Conservation (phyloP, 2,329 filamentous ascomycete genomes). For the Pyrenophora tritici-repentis region DNA sequence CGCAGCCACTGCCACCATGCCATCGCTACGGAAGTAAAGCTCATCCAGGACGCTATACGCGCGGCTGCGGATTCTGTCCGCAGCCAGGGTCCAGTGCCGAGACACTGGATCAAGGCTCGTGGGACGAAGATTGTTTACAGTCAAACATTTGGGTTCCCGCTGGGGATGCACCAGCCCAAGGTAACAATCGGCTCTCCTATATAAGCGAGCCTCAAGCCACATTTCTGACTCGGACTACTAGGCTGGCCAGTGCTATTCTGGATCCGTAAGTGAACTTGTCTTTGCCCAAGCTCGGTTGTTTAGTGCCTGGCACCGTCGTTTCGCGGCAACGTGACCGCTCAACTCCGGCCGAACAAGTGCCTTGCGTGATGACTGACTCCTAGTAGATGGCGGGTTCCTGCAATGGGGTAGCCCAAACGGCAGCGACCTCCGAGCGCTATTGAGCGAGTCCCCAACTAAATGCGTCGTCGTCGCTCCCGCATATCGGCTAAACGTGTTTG, state of each 20-base stretch:
- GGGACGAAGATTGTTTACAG: slow-evolving; percentile 62
- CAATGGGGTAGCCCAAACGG: slow-evolving; percentile 61
- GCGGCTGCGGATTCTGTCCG: slow-evolving; percentile 54
- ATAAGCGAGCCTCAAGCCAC: not conserved
- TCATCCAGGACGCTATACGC: slow-evolving; percentile 54
- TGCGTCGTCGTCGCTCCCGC: slow-evolving; percentile 61
- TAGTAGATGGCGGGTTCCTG: slow-evolving; percentile 60
- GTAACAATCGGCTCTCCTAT: slow-evolving; percentile 12
- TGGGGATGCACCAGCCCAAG: slow-evolving; percentile 50
- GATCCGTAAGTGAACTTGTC: slow-evolving; percentile 53
- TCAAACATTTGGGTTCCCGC: slow-evolving; percentile 61
- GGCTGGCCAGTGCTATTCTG: slow-evolving; percentile 65
- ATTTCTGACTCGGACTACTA: slow-evolving; percentile 14
- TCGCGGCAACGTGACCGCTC: not conserved
- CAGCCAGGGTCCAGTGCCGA: slow-evolving; percentile 47
- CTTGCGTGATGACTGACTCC: slow-evolving; percentile 5
- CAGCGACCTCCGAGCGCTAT: slow-evolving; percentile 51
- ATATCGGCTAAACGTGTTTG: slow-evolving; percentile 62
- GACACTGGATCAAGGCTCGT: slow-evolving; percentile 33
- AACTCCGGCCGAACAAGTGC: slow-evolving; percentile 3
- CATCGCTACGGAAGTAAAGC: slow-evolving; percentile 58
- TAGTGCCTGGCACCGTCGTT: slow-evolving; percentile 5
- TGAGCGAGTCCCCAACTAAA: slow-evolving; percentile 53
- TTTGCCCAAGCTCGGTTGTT: not conserved
- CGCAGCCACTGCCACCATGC: slow-evolving; percentile 53